Base-by-base conservation (phyloP, 768 basidiomycete genomes). In the Boletus sp. region DNA sequence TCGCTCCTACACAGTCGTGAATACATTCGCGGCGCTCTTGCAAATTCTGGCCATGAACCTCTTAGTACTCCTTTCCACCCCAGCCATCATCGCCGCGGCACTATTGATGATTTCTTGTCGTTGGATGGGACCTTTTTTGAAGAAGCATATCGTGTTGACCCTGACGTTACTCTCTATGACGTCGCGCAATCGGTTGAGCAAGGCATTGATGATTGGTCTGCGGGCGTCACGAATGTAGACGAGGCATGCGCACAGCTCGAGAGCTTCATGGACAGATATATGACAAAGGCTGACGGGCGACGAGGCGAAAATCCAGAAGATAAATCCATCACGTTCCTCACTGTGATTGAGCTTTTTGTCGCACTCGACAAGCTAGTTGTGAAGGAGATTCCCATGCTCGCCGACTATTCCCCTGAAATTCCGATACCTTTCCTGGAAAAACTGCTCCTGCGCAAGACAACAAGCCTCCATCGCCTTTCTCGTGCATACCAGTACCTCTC, bases 311-410 rank as follows among this genome's bases (percentile, higher is more conserved):
- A 25, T 25, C 69, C 74, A 15, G 76, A 79, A 51, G 55, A 67
- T 38, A 33, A 59, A 3, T 78, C 78, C 0, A 53, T 74, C 7
- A 74, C 77, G 69, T 51, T 80, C 27, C 60, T 82, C 40, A 66
- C 65, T 0, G n/a, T 33, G 10, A 30, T 66, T 0, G 74, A 78
- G 33, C 67, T 74, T 10, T 74, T 65, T 67, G 51, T 71, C 1
- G 73, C 61, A 0, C 51, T 75, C 2, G 74, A 75, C 50, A 64
- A 55, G 33, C 32, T 69, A 5, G 60, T 51, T 0, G 38, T 65
- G 19, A 47, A 41, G 9, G 38, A 9, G 38, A 13, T 63, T n/a
- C 64, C 72, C 21, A 50, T 74, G 9, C 42, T 75, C 4, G 51
- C 35, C 10, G 57, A 72, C 11, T 74, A 70, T 40, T 64, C 65